Evolutionary conservation across 1,284 basidiomycete genomes (phyloP), one percentile per base, ranked within the genome.

Genomic region (Ustilago bromivora): DNA sequence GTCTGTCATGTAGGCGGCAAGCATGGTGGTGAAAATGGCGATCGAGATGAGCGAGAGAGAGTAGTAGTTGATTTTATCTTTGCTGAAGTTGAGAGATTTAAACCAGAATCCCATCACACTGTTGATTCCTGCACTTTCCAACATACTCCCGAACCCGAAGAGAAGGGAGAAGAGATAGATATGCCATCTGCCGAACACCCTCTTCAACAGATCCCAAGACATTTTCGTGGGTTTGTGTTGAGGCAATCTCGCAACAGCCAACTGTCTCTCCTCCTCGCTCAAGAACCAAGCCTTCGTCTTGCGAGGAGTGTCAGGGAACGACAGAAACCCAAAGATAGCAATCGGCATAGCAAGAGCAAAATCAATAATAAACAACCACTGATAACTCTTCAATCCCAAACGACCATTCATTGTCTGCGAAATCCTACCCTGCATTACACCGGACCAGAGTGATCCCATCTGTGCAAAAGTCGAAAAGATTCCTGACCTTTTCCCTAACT

Each of bases 21-120:
- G 8, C 19, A 80, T 9, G 0, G 80, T 82, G 13, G 63, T 55
- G 38, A 70, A 41, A 57, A 82, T 82, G 28, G 80, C 80, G 19
- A 81, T 69, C 28, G 66, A 55, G 47, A 71, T 73, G 15, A 78
- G 72, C 11, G 60, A 57, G 2, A 80, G 66, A 9, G 80, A 76
- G 23, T 79, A 82, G 47, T 78, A 79, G 57, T 76, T 77, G 70
- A 66, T 72, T 54, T 72, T 56, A n/a, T 52, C 65, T 49, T 66
- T 61, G 38, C 28, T 47, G 32, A 72, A 77, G 12, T 59, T 19
- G n/a, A 79, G 15, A 9, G 90, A 88, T 78, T 91, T 90, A 60
- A 92, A 88, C 90, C 91, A 92, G 80, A 92, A 91, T 10, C 91
- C 91, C 91, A 92, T 92, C 41, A 92, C 85, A 83, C 91, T 91